Evolutionary conservation across 345 rosid genomes (phyloP).

Genomic region (Anastatica hierochuntica): DNA sequence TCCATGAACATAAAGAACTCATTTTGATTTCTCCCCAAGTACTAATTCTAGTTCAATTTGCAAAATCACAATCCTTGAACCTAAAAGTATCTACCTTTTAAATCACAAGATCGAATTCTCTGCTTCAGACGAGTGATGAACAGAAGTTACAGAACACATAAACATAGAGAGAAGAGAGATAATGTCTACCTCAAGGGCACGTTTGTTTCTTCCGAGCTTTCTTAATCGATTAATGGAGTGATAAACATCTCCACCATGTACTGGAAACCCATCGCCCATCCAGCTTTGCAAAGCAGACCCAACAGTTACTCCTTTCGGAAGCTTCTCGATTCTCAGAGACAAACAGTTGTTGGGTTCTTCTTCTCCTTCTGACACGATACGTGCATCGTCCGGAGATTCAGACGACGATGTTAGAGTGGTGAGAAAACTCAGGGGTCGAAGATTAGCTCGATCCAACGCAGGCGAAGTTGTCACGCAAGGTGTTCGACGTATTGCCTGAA

Average conservation of each 20-base stretch:
- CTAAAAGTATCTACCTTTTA: not conserved
- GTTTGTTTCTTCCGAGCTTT: constrained; percentile 56
- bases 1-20: not conserved
- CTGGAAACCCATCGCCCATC: constrained; percentile 77
- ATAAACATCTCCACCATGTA: constrained; percentile 67
- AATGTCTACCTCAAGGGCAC: constrained; percentile 45
- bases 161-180: not conserved
- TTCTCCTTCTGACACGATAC: not conserved
- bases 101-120: not conserved
- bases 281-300: constrained; percentile 73
- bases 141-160: not conserved
- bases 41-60: not conserved
- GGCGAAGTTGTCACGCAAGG: constrained; percentile 5
- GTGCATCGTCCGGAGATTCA: constrained; percentile 6
- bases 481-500: constrained; percentile 50
- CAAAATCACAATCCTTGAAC: not conserved
- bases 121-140: no score
- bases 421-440: constrained; percentile 22
- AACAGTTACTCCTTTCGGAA: constrained; percentile 45
- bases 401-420: constrained; percentile 22
- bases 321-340: constrained; percentile 68
- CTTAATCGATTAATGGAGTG: constrained; percentile 74
- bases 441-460: constrained; percentile 2
- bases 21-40: no score
- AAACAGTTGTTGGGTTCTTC: constrained; percentile 40